Conservation (phyloP, 345 rosid species). For the Eucalyptus urophylla region DNA sequence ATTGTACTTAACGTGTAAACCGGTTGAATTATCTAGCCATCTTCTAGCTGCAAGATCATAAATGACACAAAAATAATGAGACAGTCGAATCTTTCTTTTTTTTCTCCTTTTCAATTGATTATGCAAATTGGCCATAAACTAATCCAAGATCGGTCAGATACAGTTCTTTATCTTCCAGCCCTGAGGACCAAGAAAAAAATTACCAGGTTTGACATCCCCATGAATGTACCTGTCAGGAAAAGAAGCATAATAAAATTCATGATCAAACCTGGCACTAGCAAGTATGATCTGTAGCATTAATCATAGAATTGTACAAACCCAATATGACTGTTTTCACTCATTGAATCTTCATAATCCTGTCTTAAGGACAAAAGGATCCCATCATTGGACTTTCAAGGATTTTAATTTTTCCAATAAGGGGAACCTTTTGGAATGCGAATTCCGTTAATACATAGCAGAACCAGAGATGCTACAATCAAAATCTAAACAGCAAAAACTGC, state of each 20-base stretch:
- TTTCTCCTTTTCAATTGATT: neutral
- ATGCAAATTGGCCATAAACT: neutral
- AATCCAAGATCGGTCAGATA: neutral
- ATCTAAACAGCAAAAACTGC: neutral
- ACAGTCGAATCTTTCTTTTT: neutral
- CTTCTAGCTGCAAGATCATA: neutral
- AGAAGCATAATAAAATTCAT: neutral
- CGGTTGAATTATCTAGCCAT: neutral
- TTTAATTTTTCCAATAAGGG: neutral
- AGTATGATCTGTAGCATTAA: neutral
- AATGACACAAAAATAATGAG: neutral
- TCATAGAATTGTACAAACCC: neutral
- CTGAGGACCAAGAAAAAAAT: neutral
- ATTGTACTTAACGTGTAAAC: neutral
- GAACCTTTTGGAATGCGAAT: neutral
- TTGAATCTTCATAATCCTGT: neutral
- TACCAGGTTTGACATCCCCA: neutral
- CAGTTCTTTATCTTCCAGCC: neutral
- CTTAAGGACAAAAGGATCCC: neutral
- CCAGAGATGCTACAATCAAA: neutral
- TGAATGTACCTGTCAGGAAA: neutral
- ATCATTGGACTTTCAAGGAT: neutral
- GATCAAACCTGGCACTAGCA: neutral
- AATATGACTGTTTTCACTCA: neutral
- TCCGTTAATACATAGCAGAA: neutral